Base-by-base conservation (phyloP, 352 stramenopile genomes). In the Salisapilia sapeloensis region DNA sequence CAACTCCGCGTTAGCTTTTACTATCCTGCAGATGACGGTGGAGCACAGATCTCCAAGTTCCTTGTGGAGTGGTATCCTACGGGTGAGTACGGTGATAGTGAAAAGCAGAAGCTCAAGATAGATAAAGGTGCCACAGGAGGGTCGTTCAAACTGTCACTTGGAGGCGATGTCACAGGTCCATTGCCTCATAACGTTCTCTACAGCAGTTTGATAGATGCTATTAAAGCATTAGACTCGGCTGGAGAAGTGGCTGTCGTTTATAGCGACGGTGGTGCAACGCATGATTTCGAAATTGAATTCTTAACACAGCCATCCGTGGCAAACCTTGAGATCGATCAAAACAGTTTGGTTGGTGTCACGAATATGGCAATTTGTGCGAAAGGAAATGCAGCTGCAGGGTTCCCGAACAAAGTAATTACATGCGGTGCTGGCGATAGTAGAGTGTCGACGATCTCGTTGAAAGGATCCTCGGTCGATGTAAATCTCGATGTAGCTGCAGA, bases 21-120 rank as follows among this genome's bases (percentile, higher is more conserved):
- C 19, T 51, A 60, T 2, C 83, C 89, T 0, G 24, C 59, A 6
- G 70, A 93, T 20, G 72, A 93, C 42, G 90, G 90, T 21, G 92
- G 92, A 5, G 60, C 81, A 0, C 43, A 47, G 4, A 65, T 96
- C 10, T 78, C 71, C 6, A 47, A 47, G 19, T 97, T 92, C 45
- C 51, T 65, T 40, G 75, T 96, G 15, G 87, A 97, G 37, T 92
- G 67, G 71, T 90, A 69, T 67, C 58, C 50, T 0, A 52, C 61
- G 12, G 55, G 40, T 7, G 38, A 44, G 13, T 82, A 80, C n/a
- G 62, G 64, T 0, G 40, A 33, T 0, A 44, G 36, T 2, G 66
- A 83, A 23, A 53, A 85, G 0, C 85, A 96, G 41, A 56, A 83
- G 5, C 50, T 95, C 17, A 92, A 93, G 46, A 62, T 95, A 6